These are phyloP conservation scores for Populus euphratica DNA, from an alignment of 345 rosid genomes.

Conservation along the genomic window DNA sequence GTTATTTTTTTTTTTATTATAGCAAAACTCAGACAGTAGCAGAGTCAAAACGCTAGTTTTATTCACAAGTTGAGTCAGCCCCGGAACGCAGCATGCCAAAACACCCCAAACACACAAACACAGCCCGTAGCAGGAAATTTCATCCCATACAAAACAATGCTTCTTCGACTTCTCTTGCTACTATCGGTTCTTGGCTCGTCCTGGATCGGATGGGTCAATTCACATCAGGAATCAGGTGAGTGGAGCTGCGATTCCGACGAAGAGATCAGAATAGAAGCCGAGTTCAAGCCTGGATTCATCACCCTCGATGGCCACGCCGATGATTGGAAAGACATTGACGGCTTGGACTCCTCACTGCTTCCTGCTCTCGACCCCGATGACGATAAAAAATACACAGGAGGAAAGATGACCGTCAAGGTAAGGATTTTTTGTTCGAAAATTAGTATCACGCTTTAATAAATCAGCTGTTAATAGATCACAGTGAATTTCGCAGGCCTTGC, in stretches of 20 bases:
- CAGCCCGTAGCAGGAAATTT: conserved; percentile 2
- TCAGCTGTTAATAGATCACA: background rate
- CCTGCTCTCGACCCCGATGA: conserved; percentile 90
- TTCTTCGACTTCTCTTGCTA: background rate
- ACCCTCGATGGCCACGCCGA: conserved; percentile 85
- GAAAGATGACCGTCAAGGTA: conserved; percentile 89
- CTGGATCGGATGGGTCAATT: conserved; percentile 26
- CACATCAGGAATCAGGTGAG: conserved; percentile 85
- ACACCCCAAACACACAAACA: background rate
- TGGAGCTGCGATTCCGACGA: conserved; percentile 78
- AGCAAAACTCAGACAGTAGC: too few relatives aligned
- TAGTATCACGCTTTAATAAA: background rate
- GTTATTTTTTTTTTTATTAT: too few relatives aligned
- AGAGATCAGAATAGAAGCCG: conserved; percentile 60
- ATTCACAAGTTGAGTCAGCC: background rate
- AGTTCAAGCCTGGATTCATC: conserved; percentile 67
- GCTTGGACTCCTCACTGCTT: conserved; percentile 69
- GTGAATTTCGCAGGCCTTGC: conserved; percentile 59
- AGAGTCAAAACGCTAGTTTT: background rate
- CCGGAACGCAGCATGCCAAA: conserved; percentile 4
- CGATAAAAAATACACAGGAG: conserved; percentile 67
- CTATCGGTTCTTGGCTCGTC: conserved; percentile 23
- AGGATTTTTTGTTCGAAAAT: background rate
- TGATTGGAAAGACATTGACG: conserved; percentile 78
- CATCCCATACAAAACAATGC: conserved; percentile 14